Evolutionary conservation across 768 basidiomycete genomes (phyloP).

Genomic region (Tylopilus sp.): DNA sequence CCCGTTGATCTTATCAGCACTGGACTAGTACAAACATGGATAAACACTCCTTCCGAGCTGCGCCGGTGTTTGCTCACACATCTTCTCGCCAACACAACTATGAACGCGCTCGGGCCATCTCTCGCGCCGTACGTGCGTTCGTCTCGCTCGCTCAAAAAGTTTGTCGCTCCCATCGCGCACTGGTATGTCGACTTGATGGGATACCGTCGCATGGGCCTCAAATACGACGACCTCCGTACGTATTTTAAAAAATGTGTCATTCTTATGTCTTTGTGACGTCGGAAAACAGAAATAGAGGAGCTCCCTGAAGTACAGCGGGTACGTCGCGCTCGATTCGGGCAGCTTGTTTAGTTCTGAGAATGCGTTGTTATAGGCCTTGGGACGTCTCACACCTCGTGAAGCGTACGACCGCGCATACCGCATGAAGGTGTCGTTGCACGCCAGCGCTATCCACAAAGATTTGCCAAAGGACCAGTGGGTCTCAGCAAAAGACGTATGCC

Average conservation of each 20-base stretch:
- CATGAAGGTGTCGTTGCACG: conserved; percentile 74
- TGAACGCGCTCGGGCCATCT: conserved; percentile 61
- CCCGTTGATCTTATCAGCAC: conserved; percentile 29
- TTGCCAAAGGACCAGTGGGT: conserved; percentile 83
- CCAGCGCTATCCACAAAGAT: conserved; percentile 71
- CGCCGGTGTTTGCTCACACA: background rate
- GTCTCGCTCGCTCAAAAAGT: conserved; percentile 60
- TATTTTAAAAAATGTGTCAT: conserved; percentile 15
- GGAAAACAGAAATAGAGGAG: conserved; percentile 66
- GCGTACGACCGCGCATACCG: conserved; percentile 90
- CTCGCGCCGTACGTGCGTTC: conserved; percentile 74
- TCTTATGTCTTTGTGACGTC: background rate
- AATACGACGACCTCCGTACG: conserved; percentile 93
- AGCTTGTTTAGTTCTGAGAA: background rate
- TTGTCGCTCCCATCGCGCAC: conserved; percentile 73
- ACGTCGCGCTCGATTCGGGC: conserved; percentile 19
- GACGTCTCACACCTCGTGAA: conserved; percentile 75
- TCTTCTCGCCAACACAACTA: background rate
- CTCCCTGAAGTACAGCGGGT: conserved; percentile 76
- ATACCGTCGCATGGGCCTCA: conserved; percentile 84
- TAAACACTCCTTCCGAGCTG: conserved; percentile 37
- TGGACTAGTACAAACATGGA: conserved; percentile 33
- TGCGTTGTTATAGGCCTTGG: conserved; percentile 60
- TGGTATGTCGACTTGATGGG: conserved; percentile 82
- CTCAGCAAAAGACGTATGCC: conserved; percentile 66